These are phyloP conservation scores for Phytomonas sp. DNA, from an alignment of 208 protist species.

Conservation along the genomic window DNA sequence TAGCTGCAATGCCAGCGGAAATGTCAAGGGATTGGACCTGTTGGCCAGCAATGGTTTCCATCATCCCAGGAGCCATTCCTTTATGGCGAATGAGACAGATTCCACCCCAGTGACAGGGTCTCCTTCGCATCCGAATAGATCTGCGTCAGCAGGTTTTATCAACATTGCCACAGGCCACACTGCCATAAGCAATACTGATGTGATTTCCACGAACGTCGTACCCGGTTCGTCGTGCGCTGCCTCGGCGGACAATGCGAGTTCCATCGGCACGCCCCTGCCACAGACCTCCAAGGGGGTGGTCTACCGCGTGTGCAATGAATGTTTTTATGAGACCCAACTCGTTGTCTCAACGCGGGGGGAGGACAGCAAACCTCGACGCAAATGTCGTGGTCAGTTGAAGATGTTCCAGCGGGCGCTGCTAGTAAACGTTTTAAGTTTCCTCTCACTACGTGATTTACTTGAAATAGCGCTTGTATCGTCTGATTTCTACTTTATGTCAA, in stretches of 20 bases:
- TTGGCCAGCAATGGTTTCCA: background rate
- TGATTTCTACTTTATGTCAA: constrained; percentile 83
- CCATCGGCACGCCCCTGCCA: background rate
- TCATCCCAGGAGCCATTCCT: background rate
- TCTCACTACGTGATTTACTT: constrained; percentile 42
- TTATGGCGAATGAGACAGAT: background rate
- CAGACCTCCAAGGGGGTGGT: constrained; percentile 7
- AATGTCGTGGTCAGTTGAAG: constrained; percentile 78
- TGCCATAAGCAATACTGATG: background rate
- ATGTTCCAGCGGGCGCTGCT: constrained; percentile 68
- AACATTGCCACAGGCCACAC: background rate
- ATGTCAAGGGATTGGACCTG: background rate
- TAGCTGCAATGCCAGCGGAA: constrained; percentile 1
- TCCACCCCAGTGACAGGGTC: background rate
- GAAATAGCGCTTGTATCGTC: constrained; percentile 55
- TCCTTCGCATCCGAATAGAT: background rate
- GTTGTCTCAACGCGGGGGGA: constrained; percentile 60
- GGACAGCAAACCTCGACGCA: constrained; percentile 51
- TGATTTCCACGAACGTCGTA: background rate
- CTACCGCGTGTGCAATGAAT: constrained; percentile 44
- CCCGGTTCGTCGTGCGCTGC: background rate
- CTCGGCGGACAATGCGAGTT: background rate
- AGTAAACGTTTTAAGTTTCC: constrained; percentile 64
- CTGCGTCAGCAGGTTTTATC: background rate
- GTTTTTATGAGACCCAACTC: constrained; percentile 80